Evolutionary conservation across 148 eudicot genomes (phyloP), one percentile per base, ranked within the genome.

Genomic region (Amaranthus palmeri): DNA sequence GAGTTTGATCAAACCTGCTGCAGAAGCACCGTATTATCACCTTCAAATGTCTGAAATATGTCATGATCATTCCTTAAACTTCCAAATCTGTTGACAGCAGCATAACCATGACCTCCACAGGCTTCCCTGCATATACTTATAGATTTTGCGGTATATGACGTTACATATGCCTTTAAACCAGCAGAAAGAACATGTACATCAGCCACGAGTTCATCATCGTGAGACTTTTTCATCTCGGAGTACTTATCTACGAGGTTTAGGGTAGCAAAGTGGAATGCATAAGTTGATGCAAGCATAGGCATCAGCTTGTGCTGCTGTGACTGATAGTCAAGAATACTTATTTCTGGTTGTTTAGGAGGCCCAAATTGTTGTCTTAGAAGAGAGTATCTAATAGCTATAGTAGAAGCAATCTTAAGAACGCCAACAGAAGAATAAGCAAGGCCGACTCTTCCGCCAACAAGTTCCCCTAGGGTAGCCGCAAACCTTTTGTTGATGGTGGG

Each of bases 41-140:
- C 98, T 88, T 93, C 98, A 83, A 93, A 93, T 44, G 98, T 93
- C 87, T 91, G 97, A 79, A 91, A 91, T 61, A 93, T 91, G 85
- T 93, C 98, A 61, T 93, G 97, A 78, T 93, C 98, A 76, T 91
- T 91, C 80, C 97, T 93, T 84, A 93, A 81, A 78, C 85, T 85
- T 57, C 97, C 98, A 83, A 93, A 91, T 65, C 97, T 82, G 75
- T 93, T 93, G 7, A 91, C 97, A 77, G 98, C 97, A 69, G 97
- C 97, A 80, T 91, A 93, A 18, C 97, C 97, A 82, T 93, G 98
- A 64, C 98, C 98, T 18, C 98, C 98, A 75, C 97, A 93, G 14
- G 98, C 86, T 83, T 93, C 98, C 78, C 98, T 86, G 66, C 98
- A 93, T 36, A 82, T 76, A 83, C 96, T 89, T 82, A 93, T 80